Percentiles rank a stretch among this genome's conserved stretches.
Evolutionary conservation across 2,329 filamentous ascomycete species (phyloP).

Genomic region (Talaromyces sp.): DNA sequence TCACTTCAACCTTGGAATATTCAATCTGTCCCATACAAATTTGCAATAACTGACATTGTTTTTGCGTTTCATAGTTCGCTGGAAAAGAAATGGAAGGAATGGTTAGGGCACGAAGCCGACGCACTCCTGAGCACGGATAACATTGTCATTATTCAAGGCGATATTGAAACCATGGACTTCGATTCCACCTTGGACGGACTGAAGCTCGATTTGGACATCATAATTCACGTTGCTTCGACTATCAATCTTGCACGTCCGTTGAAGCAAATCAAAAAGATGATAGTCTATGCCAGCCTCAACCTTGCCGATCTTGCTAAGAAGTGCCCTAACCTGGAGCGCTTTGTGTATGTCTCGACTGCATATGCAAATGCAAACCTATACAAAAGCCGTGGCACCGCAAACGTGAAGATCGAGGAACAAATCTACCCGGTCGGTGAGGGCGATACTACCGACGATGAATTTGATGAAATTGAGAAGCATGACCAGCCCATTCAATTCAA

Average conservation of each 20-base stretch:
- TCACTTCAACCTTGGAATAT: too few relatives aligned
- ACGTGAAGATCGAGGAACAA: constrained; percentile 12
- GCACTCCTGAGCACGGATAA: too few relatives aligned
- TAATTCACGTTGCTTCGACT: constrained; percentile 23
- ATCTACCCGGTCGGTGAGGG: constrained; percentile 7
- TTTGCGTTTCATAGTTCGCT: too few relatives aligned
- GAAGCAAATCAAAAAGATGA: background rate
- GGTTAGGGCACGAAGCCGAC: too few relatives aligned
- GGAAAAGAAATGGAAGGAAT: too few relatives aligned
- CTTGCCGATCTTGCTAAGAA: constrained; percentile 11
- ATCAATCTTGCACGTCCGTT: constrained; percentile 8
- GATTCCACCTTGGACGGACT: background rate
- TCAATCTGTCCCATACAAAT: too few relatives aligned
- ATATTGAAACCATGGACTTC: too few relatives aligned
- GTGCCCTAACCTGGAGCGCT: constrained; percentile 13
- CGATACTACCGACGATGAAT: background rate
- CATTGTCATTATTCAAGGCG: too few relatives aligned
- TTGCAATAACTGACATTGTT: too few relatives aligned
- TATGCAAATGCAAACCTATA: constrained; percentile 19
- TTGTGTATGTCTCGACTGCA: constrained; percentile 24
- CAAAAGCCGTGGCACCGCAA: background rate
- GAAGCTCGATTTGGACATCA: constrained; percentile 6
- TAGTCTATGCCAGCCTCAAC: constrained; percentile 8
- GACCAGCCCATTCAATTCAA: background rate
- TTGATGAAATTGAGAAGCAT: background rate